Percentiles rank a stretch among this genome's conserved stretches.
Evolutionary conservation across 2,329 filamentous ascomycete genomes (phyloP).

Genomic region (Beauveria bassiana): DNA sequence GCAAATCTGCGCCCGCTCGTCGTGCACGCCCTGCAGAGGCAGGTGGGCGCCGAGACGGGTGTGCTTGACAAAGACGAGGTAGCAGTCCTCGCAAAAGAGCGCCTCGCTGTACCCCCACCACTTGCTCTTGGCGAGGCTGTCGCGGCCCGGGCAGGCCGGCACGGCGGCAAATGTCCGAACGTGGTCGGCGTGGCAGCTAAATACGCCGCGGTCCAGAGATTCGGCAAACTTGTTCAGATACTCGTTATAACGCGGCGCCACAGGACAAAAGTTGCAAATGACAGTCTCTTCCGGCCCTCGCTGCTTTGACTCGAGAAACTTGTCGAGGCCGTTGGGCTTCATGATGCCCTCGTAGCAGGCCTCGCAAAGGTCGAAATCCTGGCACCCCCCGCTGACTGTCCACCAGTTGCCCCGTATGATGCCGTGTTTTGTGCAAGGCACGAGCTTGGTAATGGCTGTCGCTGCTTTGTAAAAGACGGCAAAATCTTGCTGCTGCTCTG

Average conservation of each 20-base stretch:
- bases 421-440: constrained; percentile 22
- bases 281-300: constrained; percentile 15
- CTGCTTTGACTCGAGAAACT: constrained; percentile 22
- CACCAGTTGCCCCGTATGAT: constrained; percentile 27
- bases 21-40: constrained; percentile 18
- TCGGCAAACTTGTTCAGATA: constrained; percentile 22
- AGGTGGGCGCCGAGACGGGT: constrained; percentile 20
- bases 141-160: constrained; percentile 22
- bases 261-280: constrained; percentile 24
- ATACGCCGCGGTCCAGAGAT: constrained; percentile 24
- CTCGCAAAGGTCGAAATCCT: constrained; percentile 23
- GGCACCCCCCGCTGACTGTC: constrained; percentile 20
- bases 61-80: constrained; percentile 21
- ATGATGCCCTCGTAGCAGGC: constrained; percentile 26
- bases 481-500: constrained; percentile 20
- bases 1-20: constrained; percentile 24
- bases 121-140: constrained; percentile 16
- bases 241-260: constrained; percentile 18
- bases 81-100: constrained; percentile 28
- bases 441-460: constrained; percentile 15
- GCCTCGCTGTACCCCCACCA: constrained; percentile 30
- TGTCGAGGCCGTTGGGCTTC: constrained; percentile 17
- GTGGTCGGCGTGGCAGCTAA: constrained; percentile 22
- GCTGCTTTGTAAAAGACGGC: constrained; percentile 21
- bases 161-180: constrained; percentile 23